Conservation (phyloP, 805 yeast genomes). For the Candida tibetensis region DNA sequence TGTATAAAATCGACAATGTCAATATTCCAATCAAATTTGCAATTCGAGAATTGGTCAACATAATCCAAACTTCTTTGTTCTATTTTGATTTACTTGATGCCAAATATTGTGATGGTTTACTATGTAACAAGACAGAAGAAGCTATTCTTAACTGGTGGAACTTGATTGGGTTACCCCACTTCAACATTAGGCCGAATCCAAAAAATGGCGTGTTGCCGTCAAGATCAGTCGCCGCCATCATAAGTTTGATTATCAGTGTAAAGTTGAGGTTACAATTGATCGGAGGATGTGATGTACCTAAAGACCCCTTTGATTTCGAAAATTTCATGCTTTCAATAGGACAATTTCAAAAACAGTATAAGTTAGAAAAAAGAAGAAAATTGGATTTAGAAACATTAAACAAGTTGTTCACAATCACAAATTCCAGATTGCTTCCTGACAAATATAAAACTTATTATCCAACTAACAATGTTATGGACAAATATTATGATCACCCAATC, state of each 20-base stretch:
- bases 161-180: conserved; percentile 56
- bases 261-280: conserved; percentile 52
- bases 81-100: conserved; percentile 75
- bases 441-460: conserved; percentile 10
- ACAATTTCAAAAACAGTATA: conserved; percentile 73
- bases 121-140: conserved; percentile 72
- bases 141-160: conserved; percentile 85
- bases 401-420: conserved; percentile 34
- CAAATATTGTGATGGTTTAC: conserved; percentile 73
- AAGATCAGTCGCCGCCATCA: conserved; percentile 69
- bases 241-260: conserved; percentile 73
- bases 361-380: conserved; percentile 48
- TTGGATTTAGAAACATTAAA: conserved; percentile 57
- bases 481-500: conserved; percentile 1
- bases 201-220: conserved; percentile 60
- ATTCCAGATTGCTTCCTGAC: conserved; percentile 28
- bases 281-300: conserved; percentile 53
- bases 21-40: conserved; percentile 61
- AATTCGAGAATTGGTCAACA: conserved; percentile 66
- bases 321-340: conserved; percentile 64
- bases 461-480: conserved; percentile 1
- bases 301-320: conserved; percentile 81
- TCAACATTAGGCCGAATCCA: conserved; percentile 39
- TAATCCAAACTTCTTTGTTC: conserved; percentile 72
- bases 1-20: conserved; percentile 57